Evolutionary conservation across 2,329 filamentous ascomycete genomes (phyloP).

Genomic region (Myrmaecium sp.): DNA sequence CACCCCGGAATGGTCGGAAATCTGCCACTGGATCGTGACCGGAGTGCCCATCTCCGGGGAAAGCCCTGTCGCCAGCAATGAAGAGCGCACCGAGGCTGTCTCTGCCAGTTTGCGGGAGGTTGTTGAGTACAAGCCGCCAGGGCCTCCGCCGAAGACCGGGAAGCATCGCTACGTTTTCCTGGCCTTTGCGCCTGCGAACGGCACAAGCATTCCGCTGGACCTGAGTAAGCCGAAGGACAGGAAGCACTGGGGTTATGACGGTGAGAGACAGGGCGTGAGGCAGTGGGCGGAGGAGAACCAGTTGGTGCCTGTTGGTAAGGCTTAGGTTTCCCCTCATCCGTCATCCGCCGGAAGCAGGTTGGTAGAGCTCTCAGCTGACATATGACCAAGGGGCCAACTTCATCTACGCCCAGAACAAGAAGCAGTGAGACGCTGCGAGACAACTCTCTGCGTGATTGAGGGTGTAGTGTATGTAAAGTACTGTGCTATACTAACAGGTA

Average conservation of each 20-base stretch:
- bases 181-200: slow-evolving; percentile 28
- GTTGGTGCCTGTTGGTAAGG: slow-evolving; percentile 27
- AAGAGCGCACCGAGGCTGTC: neutral
- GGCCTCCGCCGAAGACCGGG: slow-evolving; percentile 37
- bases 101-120: slow-evolving; percentile 18
- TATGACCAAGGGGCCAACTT: slow-evolving; percentile 24
- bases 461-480: too few species aligned
- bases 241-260: slow-evolving; percentile 38
- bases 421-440: too few species aligned
- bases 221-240: slow-evolving; percentile 31
- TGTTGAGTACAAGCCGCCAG: slow-evolving; percentile 35
- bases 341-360: neutral
- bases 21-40: slow-evolving; percentile 39
- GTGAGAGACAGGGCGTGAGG: slow-evolving; percentile 31
- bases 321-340: neutral
- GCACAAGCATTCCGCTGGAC: slow-evolving; percentile 23
- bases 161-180: slow-evolving; percentile 42
- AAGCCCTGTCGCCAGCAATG: slow-evolving; percentile 1
- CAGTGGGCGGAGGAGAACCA: slow-evolving; percentile 33
- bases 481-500: too few species aligned
- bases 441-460: too few species aligned
- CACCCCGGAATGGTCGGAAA: slow-evolving; percentile 37
- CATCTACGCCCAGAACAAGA: slow-evolving; percentile 30
- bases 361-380: slow-evolving; percentile 2
- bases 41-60: slow-evolving; percentile 13